Percentiles rank a stretch among this genome's conserved stretches.
phyloP scores from a whole-genome alignment of 306 rosid species.

The Coriaria nepalensis region DNA sequence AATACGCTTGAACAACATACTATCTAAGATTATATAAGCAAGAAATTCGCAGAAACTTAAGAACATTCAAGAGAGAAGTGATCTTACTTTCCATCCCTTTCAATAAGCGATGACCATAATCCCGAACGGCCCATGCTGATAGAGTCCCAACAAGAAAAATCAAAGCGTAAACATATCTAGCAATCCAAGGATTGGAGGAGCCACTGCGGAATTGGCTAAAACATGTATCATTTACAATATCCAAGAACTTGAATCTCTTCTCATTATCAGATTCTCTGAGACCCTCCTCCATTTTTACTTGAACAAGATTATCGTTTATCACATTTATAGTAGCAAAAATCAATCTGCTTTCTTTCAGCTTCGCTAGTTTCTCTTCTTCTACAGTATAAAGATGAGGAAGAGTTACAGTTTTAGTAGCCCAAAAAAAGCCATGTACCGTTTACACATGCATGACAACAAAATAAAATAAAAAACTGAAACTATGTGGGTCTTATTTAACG shows the following conservation, averaged over 20 bases:
- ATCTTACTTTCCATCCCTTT: conserved; percentile 54
- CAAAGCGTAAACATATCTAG: conserved; percentile 81
- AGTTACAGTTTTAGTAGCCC: neutral
- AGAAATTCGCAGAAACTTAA: neutral
- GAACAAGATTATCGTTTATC: conserved; percentile 6
- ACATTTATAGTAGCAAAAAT: neutral
- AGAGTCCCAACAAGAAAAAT: conserved; percentile 58
- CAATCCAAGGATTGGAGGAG: conserved; percentile 88
- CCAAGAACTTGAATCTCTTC: conserved; percentile 7
- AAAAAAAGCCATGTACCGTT: neutral
- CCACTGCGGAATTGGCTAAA: conserved; percentile 42
- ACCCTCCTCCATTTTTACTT: conserved; percentile 7
- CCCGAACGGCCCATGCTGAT: conserved; percentile 90
- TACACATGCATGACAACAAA: no score
- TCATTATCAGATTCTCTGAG: conserved; percentile 1
- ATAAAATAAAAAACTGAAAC: no score
- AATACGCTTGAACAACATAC: no score
- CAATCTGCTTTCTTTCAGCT: neutral
- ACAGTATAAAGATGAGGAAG: conserved; percentile 5
- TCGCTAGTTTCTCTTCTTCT: neutral
- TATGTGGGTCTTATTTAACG: no score
- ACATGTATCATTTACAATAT: conserved; percentile 3
- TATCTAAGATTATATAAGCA: no score
- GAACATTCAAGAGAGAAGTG: conserved; percentile 5
- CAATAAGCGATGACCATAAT: conserved; percentile 43